Evolutionary conservation across 164 flowering plant species (phyloP), one percentile per base, ranked within the genome.

Genomic region (Umbellularia californica): DNA sequence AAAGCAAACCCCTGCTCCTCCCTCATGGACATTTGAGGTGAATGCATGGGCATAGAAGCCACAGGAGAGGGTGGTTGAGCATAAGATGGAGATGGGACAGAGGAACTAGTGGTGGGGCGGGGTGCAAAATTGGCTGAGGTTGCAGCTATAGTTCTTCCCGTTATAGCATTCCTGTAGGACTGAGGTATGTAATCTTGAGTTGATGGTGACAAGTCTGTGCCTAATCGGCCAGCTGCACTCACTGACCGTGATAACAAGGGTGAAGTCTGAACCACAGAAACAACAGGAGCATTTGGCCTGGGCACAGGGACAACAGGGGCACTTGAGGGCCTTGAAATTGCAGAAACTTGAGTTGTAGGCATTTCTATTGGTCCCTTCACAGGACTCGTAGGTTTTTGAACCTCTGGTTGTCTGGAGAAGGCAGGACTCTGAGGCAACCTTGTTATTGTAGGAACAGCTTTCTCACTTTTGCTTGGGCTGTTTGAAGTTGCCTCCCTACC

Each of bases 141-240:
- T 67, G 91, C 69, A 77, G 81, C 71, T 47, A 73, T 70, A 55
- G 86, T 51, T 62, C 82, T 88, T 25, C 97, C 95, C 77, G 90
- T 79, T 33, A 90, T 91, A 62, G 92, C 97, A 82, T 92, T 92
- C 78, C 92, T 81, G 69, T 94, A 94, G 25, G 99, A 92, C 79
- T 84, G 94, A 23, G 91, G 90, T 76, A 84, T 82, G 82, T 77
- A 80, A 78, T 83, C 84, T 28, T 83, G 90, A 63, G 84, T 80
- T 72, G 83, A 77, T 5, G 86, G 74, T 13, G 85, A 79, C 23
- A 87, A 79, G 35, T 92, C 94, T 33, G 88, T 87, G 76, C 90
- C 93, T 75, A 93, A 78, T 67, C 96, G 85, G 30, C 96, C 92
- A 75, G 90, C 84, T 66, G 93, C 96, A 80, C 98, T 95, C 25